Evolutionary conservation across 768 basidiomycete species (phyloP).

Genomic region (Atractiella rhizophila): DNA sequence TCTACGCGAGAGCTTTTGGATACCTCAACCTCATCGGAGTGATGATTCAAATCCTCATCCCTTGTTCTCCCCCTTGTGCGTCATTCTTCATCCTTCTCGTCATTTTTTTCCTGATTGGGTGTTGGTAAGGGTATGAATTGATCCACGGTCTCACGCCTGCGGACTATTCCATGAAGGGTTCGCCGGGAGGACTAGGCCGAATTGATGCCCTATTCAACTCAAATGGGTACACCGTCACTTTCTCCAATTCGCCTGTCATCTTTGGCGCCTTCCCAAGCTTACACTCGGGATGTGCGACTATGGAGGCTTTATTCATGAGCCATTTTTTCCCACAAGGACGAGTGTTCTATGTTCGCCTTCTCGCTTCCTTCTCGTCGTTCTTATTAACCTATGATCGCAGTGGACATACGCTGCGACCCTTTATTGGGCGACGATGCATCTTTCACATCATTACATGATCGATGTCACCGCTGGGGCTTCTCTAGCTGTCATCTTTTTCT

Average conservation of each 20-base stretch:
- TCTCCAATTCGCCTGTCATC: conserved; percentile 67
- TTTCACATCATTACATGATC: conserved; percentile 80
- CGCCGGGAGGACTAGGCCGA: conserved; percentile 70
- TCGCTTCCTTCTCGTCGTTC: conserved; percentile 35
- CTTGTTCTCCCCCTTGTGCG: conserved; percentile 61
- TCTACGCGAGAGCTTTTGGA: conserved; percentile 68
- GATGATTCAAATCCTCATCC: conserved; percentile 59
- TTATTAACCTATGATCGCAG: no score
- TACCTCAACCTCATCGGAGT: conserved; percentile 81
- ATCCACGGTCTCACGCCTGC: conserved; percentile 90
- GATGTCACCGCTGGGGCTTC: conserved; percentile 87
- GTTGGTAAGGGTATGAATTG: conserved; percentile 71
- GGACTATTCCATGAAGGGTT: conserved; percentile 71
- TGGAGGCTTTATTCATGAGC: conserved; percentile 73
- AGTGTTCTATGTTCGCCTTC: conserved; percentile 9
- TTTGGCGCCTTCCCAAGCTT: conserved; percentile 93
- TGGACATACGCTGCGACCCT: conserved; percentile 66
- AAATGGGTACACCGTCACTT: conserved; percentile 47
- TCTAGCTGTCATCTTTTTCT: conserved; percentile 65
- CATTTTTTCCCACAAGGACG: conserved; percentile 59
- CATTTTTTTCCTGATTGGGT: not conserved
- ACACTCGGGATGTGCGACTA: conserved; percentile 68
- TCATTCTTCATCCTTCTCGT: conserved; percentile 2
- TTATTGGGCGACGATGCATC: conserved; percentile 98
- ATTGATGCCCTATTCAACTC: conserved; percentile 69